A percentile compares a stretch with the other conserved stretches of the same genome.
Conservation (phyloP, 2,329 filamentous ascomycete species). For the Corniculantispora saksenae region DNA sequence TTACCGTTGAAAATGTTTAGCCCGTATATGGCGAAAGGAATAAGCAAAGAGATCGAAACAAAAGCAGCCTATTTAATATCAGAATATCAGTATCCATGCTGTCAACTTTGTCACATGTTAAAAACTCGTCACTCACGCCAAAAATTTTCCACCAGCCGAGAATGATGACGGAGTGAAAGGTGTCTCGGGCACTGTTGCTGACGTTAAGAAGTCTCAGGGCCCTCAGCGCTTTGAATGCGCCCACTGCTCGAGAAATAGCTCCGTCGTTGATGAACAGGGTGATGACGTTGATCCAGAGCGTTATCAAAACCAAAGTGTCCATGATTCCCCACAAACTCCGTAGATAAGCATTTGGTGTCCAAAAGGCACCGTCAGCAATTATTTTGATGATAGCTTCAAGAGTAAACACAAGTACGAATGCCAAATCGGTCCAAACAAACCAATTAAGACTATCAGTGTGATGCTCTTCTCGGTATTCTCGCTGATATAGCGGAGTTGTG, state of each 20-base stretch:
- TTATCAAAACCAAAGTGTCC: conserved; percentile 86
- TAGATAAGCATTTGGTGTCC: conserved; percentile 96
- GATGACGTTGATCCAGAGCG: conserved; percentile 91
- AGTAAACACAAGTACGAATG: conserved; percentile 85
- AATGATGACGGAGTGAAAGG: conserved; percentile 95
- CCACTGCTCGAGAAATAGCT: conserved; percentile 84
- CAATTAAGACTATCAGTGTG: conserved; percentile 70
- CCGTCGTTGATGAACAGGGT: conserved; percentile 81
- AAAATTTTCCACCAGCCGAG: conserved; percentile 93
- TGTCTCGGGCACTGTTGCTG: conserved; percentile 91
- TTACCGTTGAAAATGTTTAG: conserved; percentile 88
- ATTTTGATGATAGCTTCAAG: conserved; percentile 88
- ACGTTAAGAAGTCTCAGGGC: conserved; percentile 91
- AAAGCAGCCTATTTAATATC: conserved; percentile 66
- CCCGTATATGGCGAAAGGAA: conserved; percentile 96
- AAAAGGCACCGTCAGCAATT: conserved; percentile 92
- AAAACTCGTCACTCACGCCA: conserved; percentile 55
- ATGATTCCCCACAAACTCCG: conserved; percentile 97
- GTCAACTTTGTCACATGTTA: not conserved
- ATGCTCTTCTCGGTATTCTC: conserved; percentile 71
- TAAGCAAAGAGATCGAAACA: conserved; percentile 89
- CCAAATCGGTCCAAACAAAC: conserved; percentile 93
- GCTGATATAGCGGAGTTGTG: conserved; percentile 92
- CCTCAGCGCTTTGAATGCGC: conserved; percentile 94
- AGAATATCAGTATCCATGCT: conserved; percentile 24